These are phyloP conservation scores for Nitzschia sp. DNA, from an alignment of 108 stramenopile species.

Conservation along the genomic window DNA sequence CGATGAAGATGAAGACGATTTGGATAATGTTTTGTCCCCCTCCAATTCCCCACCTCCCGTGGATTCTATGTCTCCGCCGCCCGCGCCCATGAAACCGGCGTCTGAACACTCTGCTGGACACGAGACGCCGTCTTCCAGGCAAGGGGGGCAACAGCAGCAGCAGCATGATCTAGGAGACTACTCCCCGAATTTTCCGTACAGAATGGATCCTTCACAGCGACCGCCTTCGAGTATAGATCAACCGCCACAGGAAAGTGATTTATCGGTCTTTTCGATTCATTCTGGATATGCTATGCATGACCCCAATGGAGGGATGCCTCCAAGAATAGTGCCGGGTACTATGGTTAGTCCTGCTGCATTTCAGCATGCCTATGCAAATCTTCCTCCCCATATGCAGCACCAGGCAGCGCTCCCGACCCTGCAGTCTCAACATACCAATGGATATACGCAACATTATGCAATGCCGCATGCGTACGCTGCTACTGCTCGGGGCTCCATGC, in stretches of 20 bases:
- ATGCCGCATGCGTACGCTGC: no score
- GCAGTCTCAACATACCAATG: conserved; percentile 10
- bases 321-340: not conserved
- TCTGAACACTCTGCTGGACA: not conserved
- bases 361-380: not conserved
- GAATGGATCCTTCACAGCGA: not conserved
- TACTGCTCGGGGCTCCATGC: no score
- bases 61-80: not conserved
- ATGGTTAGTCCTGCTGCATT: not conserved
- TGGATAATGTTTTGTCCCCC: not conserved
- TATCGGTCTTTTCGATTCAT: conserved; percentile 15
- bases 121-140: not conserved
- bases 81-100: not conserved
- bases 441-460: conserved; percentile 7
- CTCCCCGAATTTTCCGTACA: not conserved
- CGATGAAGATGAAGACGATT: conserved; percentile 12
- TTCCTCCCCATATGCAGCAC: not conserved
- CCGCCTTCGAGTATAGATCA: not conserved
- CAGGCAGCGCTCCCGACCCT: not conserved
- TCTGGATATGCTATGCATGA: conserved; percentile 9
- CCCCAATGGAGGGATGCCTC: not conserved
- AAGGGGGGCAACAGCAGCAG: not conserved
- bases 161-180: not conserved
- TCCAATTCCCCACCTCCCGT: not conserved
- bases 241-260: conserved; percentile 12